phyloP scores from a whole-genome alignment of 2,329 filamentous ascomycete genomes.

The Xylaria polymorpha region DNA sequence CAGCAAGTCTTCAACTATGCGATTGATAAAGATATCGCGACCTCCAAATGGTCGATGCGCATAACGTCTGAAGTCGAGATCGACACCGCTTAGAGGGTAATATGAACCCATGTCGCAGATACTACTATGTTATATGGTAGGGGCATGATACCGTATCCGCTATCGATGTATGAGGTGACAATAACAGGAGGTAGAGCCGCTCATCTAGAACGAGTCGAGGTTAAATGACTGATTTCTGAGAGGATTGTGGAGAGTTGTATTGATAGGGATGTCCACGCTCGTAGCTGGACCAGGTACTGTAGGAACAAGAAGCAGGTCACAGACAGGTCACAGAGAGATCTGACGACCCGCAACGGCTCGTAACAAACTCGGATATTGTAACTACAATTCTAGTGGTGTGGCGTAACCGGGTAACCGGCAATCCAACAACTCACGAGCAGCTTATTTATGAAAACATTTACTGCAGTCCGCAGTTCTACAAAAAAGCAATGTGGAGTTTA shows the following conservation, averaged over 20 bases:
- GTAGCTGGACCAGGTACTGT: neutral
- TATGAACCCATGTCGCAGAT: slow-evolving; percentile 42
- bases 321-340: slow-evolving; percentile 10
- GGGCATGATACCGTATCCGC: neutral
- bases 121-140: neutral
- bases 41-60: slow-evolving; percentile 49
- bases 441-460: neutral
- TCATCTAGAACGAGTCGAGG: neutral
- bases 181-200: neutral
- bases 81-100: slow-evolving; percentile 52
- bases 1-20: slow-evolving; percentile 50
- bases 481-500: neutral
- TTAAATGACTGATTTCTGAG: neutral
- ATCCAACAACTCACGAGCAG: neutral
- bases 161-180: neutral
- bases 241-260: neutral
- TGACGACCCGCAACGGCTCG: slow-evolving; percentile 7
- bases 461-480: neutral
- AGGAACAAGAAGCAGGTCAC: neutral
- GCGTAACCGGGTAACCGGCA: neutral
- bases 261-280: neutral
- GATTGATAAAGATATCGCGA: slow-evolving; percentile 50
- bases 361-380: neutral
- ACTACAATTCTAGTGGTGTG: neutral
- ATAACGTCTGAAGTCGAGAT: slow-evolving; percentile 51